A percentile compares a stretch with the other conserved stretches of the same genome.
Conservation (phyloP, 2,329 filamentous ascomycete genomes). For the Talaromyces sp. region DNA sequence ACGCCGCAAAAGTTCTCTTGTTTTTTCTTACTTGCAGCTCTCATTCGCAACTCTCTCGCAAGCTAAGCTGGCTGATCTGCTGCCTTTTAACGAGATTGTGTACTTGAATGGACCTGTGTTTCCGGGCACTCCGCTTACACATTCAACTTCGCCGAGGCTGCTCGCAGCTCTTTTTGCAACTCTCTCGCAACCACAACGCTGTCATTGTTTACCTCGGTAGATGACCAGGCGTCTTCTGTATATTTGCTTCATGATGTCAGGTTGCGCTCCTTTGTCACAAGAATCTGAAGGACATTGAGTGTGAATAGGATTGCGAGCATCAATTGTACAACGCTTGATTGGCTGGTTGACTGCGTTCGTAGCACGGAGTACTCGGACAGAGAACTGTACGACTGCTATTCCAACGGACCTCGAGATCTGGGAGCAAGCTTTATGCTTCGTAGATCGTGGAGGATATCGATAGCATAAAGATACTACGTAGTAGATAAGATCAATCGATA, state of each 20-base stretch:
- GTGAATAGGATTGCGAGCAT: neutral
- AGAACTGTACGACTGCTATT: neutral
- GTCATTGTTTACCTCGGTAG: neutral
- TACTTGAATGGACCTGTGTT: neutral
- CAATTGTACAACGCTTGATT: neutral
- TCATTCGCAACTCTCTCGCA: slow-evolving; percentile 11
- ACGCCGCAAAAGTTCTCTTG: neutral
- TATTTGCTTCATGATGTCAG: neutral
- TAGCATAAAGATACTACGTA: neutral
- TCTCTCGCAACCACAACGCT: neutral
- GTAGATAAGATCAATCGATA: neutral
- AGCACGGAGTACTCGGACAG: neutral
- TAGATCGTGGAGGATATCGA: neutral
- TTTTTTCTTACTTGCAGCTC: neutral
- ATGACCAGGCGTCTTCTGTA: too few relatives aligned
- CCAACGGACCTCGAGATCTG: neutral
- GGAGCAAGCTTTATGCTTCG: neutral
- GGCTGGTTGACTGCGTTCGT: neutral
- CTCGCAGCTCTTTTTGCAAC: too few relatives aligned
- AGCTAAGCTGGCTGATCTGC: neutral
- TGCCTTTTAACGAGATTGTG: neutral
- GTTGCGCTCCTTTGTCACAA: neutral
- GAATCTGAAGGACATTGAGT: neutral
- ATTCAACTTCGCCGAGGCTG: neutral
- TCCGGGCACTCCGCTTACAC: neutral